phyloP scores from a whole-genome alignment of 768 basidiomycete species.

The Boletus pseudopeckii region DNA sequence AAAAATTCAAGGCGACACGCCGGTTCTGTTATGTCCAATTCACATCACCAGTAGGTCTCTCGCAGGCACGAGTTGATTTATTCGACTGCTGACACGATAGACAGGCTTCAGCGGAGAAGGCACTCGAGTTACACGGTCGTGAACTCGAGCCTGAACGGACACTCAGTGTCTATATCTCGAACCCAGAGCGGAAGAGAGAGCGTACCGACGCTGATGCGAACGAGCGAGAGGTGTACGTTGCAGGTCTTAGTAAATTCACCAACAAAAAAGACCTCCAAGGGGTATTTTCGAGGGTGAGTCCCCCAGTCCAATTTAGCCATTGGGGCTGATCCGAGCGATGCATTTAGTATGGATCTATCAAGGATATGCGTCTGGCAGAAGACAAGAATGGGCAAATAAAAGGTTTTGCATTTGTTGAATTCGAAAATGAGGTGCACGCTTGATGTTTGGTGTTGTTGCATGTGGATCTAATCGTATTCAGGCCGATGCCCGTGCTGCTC shows the following conservation, averaged over 20 bases:
- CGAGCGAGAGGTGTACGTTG: constrained; percentile 82
- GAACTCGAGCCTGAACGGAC: constrained; percentile 67
- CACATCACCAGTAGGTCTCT: constrained; percentile 65
- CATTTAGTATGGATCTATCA: constrained; percentile 73
- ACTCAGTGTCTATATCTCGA: constrained; percentile 81
- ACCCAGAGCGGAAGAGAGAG: constrained; percentile 85
- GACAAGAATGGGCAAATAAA: constrained; percentile 69
- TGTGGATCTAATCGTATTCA: constrained; percentile 28
- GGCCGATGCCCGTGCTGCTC: constrained; percentile 67
- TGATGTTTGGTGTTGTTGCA: neutral
- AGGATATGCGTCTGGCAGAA: constrained; percentile 73
- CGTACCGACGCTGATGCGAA: constrained; percentile 87
- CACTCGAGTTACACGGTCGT: constrained; percentile 75
- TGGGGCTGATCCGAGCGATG: constrained; percentile 3
- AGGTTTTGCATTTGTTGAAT: constrained; percentile 94
- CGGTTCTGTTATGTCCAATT: constrained; percentile 96
- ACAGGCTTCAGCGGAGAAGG: constrained; percentile 65
- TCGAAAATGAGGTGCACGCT: constrained; percentile 63
- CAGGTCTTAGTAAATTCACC: constrained; percentile 76
- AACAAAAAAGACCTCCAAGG: constrained; percentile 74
- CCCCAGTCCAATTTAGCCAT: neutral
- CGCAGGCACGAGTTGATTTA: neutral
- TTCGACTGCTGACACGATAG: neutral
- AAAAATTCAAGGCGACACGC: constrained; percentile 87
- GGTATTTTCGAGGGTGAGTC: constrained; percentile 70